phyloP scores from a whole-genome alignment of 2,329 filamentous ascomycete species.

The Coniella lustricola region DNA sequence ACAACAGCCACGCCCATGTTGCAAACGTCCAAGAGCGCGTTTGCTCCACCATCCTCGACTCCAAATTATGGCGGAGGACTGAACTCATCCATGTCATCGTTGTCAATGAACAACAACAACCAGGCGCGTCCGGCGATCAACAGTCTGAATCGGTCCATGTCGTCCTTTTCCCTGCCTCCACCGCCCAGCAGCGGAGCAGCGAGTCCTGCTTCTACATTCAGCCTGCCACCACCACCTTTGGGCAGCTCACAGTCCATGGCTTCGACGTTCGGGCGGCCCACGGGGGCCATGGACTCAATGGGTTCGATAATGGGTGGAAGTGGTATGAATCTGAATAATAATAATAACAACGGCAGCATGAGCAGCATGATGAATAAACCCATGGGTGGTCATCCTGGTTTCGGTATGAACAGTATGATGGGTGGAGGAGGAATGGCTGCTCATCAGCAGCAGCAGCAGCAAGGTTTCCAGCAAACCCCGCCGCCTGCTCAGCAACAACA shows the following conservation, averaged over 20 bases:
- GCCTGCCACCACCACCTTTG: slow-evolving; percentile 25
- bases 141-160: slow-evolving; percentile 25
- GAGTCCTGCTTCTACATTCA: slow-evolving; percentile 34
- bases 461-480: neutral
- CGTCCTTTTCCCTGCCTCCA: slow-evolving; percentile 53
- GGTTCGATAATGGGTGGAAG: slow-evolving; percentile 16
- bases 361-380: slow-evolving; percentile 18
- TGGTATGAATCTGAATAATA: slow-evolving; percentile 20
- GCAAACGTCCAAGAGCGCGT: slow-evolving; percentile 19
- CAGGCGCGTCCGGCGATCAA: slow-evolving; percentile 33
- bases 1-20: slow-evolving; percentile 27
- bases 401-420: slow-evolving; percentile 17
- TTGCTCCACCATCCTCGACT: slow-evolving; percentile 21
- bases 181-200: slow-evolving; percentile 34
- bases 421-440: slow-evolving; percentile 24
- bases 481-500: slow-evolving; percentile 19
- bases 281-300: slow-evolving; percentile 19
- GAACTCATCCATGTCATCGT: slow-evolving; percentile 37
- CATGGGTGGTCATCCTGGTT: slow-evolving; percentile 16
- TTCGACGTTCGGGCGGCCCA: slow-evolving; percentile 17
- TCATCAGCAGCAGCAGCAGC: slow-evolving; percentile 14
- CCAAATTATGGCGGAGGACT: slow-evolving; percentile 32
- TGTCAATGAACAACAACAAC: slow-evolving; percentile 36
- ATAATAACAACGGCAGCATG: slow-evolving; percentile 12
- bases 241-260: slow-evolving; percentile 14